Base-by-base conservation (phyloP, 140 eudicot genomes). In the Cichorium intybus region DNA sequence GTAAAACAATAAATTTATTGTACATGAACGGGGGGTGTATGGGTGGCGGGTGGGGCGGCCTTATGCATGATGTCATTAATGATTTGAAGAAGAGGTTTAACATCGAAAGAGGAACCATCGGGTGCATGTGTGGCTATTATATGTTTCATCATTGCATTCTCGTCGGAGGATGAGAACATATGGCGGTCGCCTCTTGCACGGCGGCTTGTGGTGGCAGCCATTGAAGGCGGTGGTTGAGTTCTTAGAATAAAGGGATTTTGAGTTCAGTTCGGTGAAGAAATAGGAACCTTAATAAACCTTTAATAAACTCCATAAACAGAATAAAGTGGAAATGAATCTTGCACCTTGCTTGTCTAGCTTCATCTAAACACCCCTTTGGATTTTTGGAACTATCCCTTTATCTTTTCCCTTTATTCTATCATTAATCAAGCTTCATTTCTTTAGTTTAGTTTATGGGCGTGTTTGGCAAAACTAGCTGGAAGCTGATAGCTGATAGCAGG, bases 41-140 rank as follows among this genome's bases (percentile, higher is more conserved):
- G 59, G 35, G 7, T 72, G 20, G 16, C 10, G 4, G 76, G 56
- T 9, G 90, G 79, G 46, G 58, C 47, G 7, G 77, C 88, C 60
- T 80, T 87, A 17, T 75, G 72, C 80, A 93, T 53, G 70, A 93
- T 82, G 47, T 92, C 96, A 83, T 85, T 93, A 6, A 92, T 65
- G 75, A 92, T 75, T 37, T 75, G 60, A 20, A 92, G 85, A 21
- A 92, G 64, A 1, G 92, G 96, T 24, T 68, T 64, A 54, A 85
- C 86, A 18, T 92, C 82, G 45, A 81, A 69, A 7, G 60, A 76
- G 12, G 86, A 79, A 28, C 85, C 87, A 55, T 88, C 97, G 2
- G 90, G 97, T 7, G 84, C 62, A 60, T 93, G 99, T 18, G 87
- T 85, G 10, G 81, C 78, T n/a, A 50, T 62, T 9, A 88, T 75